Evolutionary conservation across 495 filamentous ascomycete genomes (phyloP), one percentile per base, ranked within the genome.

Genomic region (Bacidia gigantensis): DNA sequence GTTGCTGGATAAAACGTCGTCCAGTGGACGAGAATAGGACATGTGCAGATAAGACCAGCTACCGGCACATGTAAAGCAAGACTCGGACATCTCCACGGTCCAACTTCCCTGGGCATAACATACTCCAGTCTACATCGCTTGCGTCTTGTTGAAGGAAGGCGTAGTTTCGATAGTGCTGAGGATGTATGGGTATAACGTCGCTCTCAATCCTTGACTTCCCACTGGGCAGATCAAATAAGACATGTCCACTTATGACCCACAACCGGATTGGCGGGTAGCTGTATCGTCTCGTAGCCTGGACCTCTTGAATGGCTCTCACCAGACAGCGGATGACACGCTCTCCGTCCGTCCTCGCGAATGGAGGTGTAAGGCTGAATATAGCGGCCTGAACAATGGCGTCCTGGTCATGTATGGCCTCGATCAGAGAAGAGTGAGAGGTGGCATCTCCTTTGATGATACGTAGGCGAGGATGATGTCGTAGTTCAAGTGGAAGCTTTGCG

Each of bases 181-280:
- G 56, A 35, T 58, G 56, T n/a, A 58, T 54, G 3, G 56, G 56
- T 46, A 54, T 54, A 3, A 58, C 47, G n/a, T 58, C 56, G 35
- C 51, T 47, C 26, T 58, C 51, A 22, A 52, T 52, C 49, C 35
- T 52, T 3, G 24, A 26, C 42, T 23, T 46, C 11, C 52, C 46
- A 14, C 51, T 50, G 21, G 56, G 56, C 41, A 58, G 54, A 40
- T 54, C 56, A 29, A 58, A 18, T 40, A 58, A 5, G 11, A 58
- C 56, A 39, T 58, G 56, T 21, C 56, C 56, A 10, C 46, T 50
- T 23, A 58, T 43, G 11, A 58, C 56, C 56, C 56, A 58, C 2
- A 58, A 17, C 9, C 47, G 41, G 18, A 58, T 58, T 14, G 45
- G 46, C 24, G 38, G n/a, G 21, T 20, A 23, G 5, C 26, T 17